Base-by-base conservation (phyloP, 2,329 filamentous ascomycete genomes). In the Neofusicoccum umdonicola region DNA sequence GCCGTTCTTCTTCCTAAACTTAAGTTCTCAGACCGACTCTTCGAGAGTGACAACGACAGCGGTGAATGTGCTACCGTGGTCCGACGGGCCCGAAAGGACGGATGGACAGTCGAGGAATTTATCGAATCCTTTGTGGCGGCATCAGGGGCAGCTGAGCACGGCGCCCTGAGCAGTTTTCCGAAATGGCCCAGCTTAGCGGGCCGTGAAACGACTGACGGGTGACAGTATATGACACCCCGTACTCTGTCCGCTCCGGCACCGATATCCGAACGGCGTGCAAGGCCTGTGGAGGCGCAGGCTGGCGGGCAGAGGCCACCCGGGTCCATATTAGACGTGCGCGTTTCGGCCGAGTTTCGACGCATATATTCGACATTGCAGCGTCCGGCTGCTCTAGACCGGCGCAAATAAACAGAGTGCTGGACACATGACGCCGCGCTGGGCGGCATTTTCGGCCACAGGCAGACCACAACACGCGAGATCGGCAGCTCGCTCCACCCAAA, bases 381-480 rank as follows among this genome's bases (percentile, higher is more conserved):
- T 42, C 27, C 37, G 52, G 27, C 37, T 37, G 54, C 39, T 60
- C 56, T 44, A 60, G 56, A 47, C 54, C 19, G 11, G 42, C 56
- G 56, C 31, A 45, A 37, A 37, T 47, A 48, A 60, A 58, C 9
- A 8, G 5, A 19, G 17, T 15, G 17, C 51, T 56, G 54, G 42
- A 47, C 56, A 60, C 56, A 60, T 60, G 56, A 60, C 42, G 42
- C 41, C 35, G 19, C 56, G 17, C 41, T n/a, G 37, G 56, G 56
- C 42, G 42, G 42, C 56, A 47, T 60, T 60, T 60, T 60, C 56
- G 42, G 42, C n/a, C 9, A 60, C 41, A 60, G 22, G 31, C 56
- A 60, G 56, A 15, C 56, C 56, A 60, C 56, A 60, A 35, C 56
- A 60, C 22, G 56, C 56, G 56, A 60, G 56, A 60, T 60, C 56